Evolutionary conservation across 2,329 filamentous ascomycete species (phyloP), one percentile per base, ranked within the genome.

Genomic region (Macrophomina phaseolina): DNA sequence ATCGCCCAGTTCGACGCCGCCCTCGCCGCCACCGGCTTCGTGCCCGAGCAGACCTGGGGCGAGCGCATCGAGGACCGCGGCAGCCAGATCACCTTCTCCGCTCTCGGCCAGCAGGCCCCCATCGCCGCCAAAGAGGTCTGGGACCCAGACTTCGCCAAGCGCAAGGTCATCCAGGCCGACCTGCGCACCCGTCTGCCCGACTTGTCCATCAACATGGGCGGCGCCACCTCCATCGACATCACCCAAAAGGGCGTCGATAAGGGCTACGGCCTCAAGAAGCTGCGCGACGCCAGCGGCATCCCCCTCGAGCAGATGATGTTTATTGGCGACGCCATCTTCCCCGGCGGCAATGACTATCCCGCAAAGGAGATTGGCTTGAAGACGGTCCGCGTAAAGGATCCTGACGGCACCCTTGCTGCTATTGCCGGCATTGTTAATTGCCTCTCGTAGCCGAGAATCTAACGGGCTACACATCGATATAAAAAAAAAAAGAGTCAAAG

Each of bases 41-140:
- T 69, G 51, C 78, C 78, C 4, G 74, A 76, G 67, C 62, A 78
- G 72, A 79, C 78, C 11, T 80, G 78, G 79, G 79, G 78, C 28
- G 69, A 76, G 65, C 72, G 76, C 46, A 79, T 81, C 67, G 79
- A 81, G 67, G 79, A 81, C 67, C 79, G 79, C 52, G 79, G 78
- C 36, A 78, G 76, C 69, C 78, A 81, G 71, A 80, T 81, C 63
- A 81, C 79, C 12, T 80, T 81, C 69, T 80, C 79, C 1, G 79
- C 79, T 1, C 78, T 81, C 1, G 79, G 79, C 49, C 79, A 80
- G 70, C 68, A 79, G 67, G 78, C 79, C 6, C 78, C 79, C n/a
- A 70, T 78, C 8, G 45, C 51, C 6, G 76, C 70, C 12, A 81
- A 81, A 69, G 71, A 78, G 69, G 62, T 65, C 30, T 81, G 79